Base-by-base conservation (phyloP, 129 eudicot genomes). In the Lactuca saligna region DNA sequence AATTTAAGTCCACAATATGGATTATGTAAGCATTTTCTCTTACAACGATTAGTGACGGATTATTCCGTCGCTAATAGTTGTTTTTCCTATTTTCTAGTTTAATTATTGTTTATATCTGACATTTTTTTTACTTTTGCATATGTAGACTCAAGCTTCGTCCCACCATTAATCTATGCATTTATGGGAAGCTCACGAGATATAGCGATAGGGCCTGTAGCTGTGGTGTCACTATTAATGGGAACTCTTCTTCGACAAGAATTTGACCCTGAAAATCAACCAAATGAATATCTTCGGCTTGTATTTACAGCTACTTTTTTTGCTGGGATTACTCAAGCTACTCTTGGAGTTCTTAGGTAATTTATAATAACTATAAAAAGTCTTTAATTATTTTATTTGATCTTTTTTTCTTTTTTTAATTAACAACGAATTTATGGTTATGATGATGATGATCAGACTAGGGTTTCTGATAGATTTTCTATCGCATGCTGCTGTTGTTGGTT, bases 111-210 rank as follows among this genome's bases (percentile, higher is more conserved):
- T 32, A 17, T 32, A 55, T 54, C 35, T 62, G 31, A 54, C 35
- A 20, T 54, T 10, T 14, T 14, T 79, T 10, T 29, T 7, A 37
- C 1, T 53, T 68, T 25, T 33, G 6, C 8, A 58, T 51, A 31
- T 74, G 67, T 81, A 91, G 97, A 91, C 66, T 85, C 95, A 2
- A 91, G 95, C 77, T 83, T 87, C 69, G 97, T 91, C 61, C 95
- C 97, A 5, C 97, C 97, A 35, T 59, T 91, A 68, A 71, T 91
- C 11, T 91, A 91, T 33, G 95, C 97, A 6, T 84, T 85, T 68
- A 87, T 91, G 97, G 97, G 97, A 55, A 90, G 97, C 66, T 90
- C 97, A 17, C 66, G 91, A 51, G 97, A 90, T 77, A 84, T 90
- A 54, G 97, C 91, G 16, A 91, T 91, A 2, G 95, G 97, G 17